Conservation (phyloP, 1,139 yeast species). For the Geotrichum siamense region DNA sequence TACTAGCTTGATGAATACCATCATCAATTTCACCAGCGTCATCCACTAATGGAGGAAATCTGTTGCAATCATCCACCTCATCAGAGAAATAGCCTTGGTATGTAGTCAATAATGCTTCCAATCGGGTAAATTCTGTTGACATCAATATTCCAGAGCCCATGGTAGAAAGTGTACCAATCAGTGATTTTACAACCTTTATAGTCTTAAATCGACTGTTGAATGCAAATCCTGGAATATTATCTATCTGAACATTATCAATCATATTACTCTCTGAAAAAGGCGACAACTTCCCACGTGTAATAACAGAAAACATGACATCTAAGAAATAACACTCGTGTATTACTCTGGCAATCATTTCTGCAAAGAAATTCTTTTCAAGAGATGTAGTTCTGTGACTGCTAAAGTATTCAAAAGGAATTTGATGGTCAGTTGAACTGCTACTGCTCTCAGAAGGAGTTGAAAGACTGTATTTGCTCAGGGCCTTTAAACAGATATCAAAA, state of each 20-base stretch:
- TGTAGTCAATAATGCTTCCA: constrained; percentile 17
- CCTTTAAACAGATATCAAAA: constrained; percentile 12
- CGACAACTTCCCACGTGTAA: constrained; percentile 15
- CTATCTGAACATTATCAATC: constrained; percentile 12
- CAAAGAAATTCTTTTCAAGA: constrained; percentile 6
- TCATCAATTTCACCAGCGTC: constrained; percentile 17
- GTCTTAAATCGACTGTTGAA: constrained; percentile 16
- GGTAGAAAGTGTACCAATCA: constrained; percentile 11
- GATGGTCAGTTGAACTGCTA: background rate
- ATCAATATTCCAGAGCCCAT: constrained; percentile 16
- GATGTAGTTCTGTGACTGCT: constrained; percentile 12
- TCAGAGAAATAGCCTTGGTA: constrained; percentile 17
- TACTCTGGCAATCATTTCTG: constrained; percentile 8
- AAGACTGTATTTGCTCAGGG: constrained; percentile 8
- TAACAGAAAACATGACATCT: constrained; percentile 17
- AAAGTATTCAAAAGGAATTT: constrained; percentile 11
- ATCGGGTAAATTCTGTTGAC: constrained; percentile 14
- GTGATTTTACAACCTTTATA: constrained; percentile 15
- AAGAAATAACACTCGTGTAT: constrained; percentile 17
- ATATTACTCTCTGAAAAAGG: constrained; percentile 12
- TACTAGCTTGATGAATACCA: constrained; percentile 18
- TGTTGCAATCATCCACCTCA: background rate
- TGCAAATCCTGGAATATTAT: constrained; percentile 16
- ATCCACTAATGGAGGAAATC: constrained; percentile 16
- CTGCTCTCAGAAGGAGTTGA: constrained; percentile 12